Base-by-base conservation (phyloP, 1,284 basidiomycete genomes). In the Melampsora larici-populina region DNA sequence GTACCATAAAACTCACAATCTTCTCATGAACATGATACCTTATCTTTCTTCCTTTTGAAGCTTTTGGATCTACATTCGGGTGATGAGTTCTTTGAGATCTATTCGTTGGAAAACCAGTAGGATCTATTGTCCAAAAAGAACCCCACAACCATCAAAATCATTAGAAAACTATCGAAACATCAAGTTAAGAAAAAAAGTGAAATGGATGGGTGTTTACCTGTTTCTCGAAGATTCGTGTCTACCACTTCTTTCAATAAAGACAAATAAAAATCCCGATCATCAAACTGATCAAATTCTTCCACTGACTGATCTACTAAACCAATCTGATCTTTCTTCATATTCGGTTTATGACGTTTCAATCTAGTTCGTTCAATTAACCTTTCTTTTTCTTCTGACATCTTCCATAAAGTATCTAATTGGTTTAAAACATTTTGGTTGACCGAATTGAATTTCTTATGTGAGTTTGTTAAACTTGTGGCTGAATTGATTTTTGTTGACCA, bases 401-500 rank as follows among this genome's bases (percentile, higher is more conserved):
- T 83, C 82, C 40, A 92, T 85, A 3, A 87, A 86, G 79, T 92
- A 90, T 80, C 92, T 90, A 62, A 93, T 87, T 73, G 92, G 85
- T 80, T 89, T 87, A n/a, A 90, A 88, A 78, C 87, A 88, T 84
- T 88, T 90, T 72, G 43, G 65, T 88, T 90, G 11, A 89, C 88
- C 60, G 89, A 89, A 18, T 92, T 85, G 65, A 97, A 86, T 79
- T 86, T 86, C 70, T 83, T 84, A 26, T 79, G 79, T 36, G 82
- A 83, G 17, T 83, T 81, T 33, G 83, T 80, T 72, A 82, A 81
- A 8, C 91, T 89, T 0, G 92, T 89, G 6, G 95, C 93, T 0
- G 93, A 91, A 82, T 94, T 92, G 65, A 97, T 91, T 85, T 97
- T 97, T 48, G 90, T 87, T 8, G 92, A 94, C 94, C 94, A 97